Evolutionary conservation across 306 rosid genomes (phyloP), one percentile per base, ranked within the genome.

Genomic region (Vigna angularis): DNA sequence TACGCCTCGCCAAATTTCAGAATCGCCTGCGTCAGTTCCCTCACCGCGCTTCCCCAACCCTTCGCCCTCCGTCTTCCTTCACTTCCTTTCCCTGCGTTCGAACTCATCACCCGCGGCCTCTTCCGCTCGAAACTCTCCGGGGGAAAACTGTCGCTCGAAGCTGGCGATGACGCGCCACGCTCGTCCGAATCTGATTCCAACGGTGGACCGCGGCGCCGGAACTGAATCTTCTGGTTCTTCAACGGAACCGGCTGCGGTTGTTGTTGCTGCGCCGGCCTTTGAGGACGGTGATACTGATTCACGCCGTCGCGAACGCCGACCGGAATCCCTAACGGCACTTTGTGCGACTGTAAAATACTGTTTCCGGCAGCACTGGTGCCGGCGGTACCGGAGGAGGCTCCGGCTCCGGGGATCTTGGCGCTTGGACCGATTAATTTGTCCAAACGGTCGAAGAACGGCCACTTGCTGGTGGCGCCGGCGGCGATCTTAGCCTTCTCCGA

Each of bases 1-100:
- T 96, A 96, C 0, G 97, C 96, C 56, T 96, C 96, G 5, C 99
- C 99, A 11, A 96, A 93, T 66, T 89, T 96, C 72, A 96, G 70
- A 56, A 96, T 93, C 38, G 99, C 98, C 38, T 81, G 84, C 1
- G 97, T 89, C 88, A 96, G 75, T 79, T 93, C 97, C 85, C 87
- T 93, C 84, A 96, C 86, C 0, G 96, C 93, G 58, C 79, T 84
- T 22, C 93, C 90, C 95, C 95, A 87, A 4, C 86, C 89, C 47
- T 86, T 81, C 18, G 73, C 69, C 52, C 72, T 87, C 32, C 24
- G 18, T 50, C 70, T 66, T 4, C 63, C 72, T 22, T 45, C 85
- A 20, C 47, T 84, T 64, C 79, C 89, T 73, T 73, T 83, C 73
- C 10, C 70, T 11, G 73, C 51, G 17, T 76, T 73, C 7, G 83